Conservation (phyloP, 352 stramenopile species). For the Phytopythium sindhum region DNA sequence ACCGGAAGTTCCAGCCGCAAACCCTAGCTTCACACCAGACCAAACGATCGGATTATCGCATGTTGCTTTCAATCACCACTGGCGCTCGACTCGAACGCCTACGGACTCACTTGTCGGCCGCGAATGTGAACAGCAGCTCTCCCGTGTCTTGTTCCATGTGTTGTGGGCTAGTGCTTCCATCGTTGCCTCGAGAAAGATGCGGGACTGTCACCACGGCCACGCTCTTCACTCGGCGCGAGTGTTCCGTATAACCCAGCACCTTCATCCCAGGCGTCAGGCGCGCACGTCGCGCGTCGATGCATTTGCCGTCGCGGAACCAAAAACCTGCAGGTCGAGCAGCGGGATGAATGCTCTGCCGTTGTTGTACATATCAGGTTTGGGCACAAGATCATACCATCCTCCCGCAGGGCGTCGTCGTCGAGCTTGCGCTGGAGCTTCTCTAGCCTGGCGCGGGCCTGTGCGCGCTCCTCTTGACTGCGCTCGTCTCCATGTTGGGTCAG, state of each 20-base stretch:
- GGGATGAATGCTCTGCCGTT: background rate
- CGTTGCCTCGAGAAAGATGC: background rate
- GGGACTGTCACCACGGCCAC: constrained; percentile 9
- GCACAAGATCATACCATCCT: constrained; percentile 35
- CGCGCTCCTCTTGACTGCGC: constrained; percentile 31
- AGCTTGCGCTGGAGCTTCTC: constrained; percentile 56
- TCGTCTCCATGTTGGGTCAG: constrained; percentile 42
- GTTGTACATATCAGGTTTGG: too few species aligned
- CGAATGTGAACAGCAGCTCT: constrained; percentile 42
- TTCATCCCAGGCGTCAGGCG: constrained; percentile 60
- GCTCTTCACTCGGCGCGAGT: constrained; percentile 25
- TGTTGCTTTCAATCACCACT: background rate
- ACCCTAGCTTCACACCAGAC: constrained; percentile 18
- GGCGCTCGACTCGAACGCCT: background rate
- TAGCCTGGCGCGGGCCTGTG: constrained; percentile 43
- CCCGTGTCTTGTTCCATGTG: background rate
- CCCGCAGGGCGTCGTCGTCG: constrained; percentile 51
- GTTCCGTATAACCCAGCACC: constrained; percentile 31
- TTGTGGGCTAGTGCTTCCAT: background rate
- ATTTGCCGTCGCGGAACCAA: constrained; percentile 50
- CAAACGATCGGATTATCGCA: background rate
- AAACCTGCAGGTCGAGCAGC: constrained; percentile 27
- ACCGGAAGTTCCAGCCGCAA: constrained; percentile 41
- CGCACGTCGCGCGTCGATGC: constrained; percentile 28
- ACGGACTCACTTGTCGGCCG: constrained; percentile 32